phyloP scores from a whole-genome alignment of 768 basidiomycete genomes.

The Rhizopogon vulgaris region DNA sequence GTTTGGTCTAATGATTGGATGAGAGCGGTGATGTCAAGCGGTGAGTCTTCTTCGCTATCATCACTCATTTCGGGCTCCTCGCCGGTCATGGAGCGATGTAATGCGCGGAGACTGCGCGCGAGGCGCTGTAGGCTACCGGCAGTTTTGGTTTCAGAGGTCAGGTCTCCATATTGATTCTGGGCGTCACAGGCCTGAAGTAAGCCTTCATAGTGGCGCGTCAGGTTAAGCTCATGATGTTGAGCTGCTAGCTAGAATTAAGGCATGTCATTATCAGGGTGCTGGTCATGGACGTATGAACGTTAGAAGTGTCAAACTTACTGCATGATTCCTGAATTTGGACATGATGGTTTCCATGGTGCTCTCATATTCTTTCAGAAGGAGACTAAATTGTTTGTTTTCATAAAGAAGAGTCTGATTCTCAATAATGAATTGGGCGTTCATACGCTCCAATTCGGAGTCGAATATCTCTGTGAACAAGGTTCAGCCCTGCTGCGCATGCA shows the following conservation, averaged over 20 bases:
- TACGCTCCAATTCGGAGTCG: constrained; percentile 86
- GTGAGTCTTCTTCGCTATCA: constrained; percentile 24
- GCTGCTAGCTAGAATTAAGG: constrained; percentile 63
- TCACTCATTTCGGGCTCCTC: constrained; percentile 37
- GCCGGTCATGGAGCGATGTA: constrained; percentile 65
- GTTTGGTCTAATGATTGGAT: constrained; percentile 37
- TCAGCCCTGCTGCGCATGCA: constrained; percentile 6
- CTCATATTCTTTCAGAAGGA: constrained; percentile 92
- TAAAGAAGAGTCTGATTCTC: constrained; percentile 91
- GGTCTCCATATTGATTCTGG: constrained; percentile 47
- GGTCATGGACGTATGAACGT: not conserved
- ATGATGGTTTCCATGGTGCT: constrained; percentile 93
- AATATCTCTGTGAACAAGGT: constrained; percentile 62
- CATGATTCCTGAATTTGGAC: constrained; percentile 90
- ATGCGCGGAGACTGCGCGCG: constrained; percentile 60
- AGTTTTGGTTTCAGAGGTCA: constrained; percentile 52
- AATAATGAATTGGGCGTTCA: constrained; percentile 83
- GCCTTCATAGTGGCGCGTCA: constrained; percentile 86
- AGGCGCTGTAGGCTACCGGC: constrained; percentile 68
- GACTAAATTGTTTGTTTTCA: constrained; percentile 91
- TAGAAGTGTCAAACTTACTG: constrained; percentile 46
- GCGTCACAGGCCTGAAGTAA: constrained; percentile 65
- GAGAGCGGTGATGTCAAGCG: constrained; percentile 36
- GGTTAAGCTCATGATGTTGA: constrained; percentile 80
- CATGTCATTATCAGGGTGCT: constrained; percentile 6